Base-by-base conservation (phyloP, 768 basidiomycete genomes). In the Russula earlei region DNA sequence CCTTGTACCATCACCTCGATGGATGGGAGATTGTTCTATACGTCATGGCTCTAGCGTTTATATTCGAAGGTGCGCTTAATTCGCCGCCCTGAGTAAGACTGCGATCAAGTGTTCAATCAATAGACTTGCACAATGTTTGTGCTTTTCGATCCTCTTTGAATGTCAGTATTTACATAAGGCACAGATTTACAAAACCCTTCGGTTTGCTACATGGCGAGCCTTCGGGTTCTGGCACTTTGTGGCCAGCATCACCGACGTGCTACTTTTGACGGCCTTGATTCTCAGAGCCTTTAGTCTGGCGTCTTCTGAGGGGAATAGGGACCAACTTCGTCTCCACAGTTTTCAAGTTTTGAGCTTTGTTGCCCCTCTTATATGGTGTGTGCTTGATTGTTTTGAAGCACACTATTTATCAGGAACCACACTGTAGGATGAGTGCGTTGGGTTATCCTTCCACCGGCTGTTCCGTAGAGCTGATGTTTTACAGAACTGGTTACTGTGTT, bases 281-380 rank as follows among this genome's bases (percentile, higher is more conserved):
- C 68, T 95, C 45, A 87, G 94, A 31, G 62, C 93, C 1, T 67
- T 73, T 5, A 83, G 91, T 24, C 62, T 86, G 7, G 58, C 47
- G 5, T 65, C 67, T 4, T 59, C 68, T 3, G 71, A 64, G 20
- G 71, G 66, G 3, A 70, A 76, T 58, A 55, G 69, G 50, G 69
- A 71, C 19, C 64, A 66, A 24, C 63, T 81, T 56, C 76, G 77
- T 51, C 60, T 91, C 15, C 75, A 68, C 55, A 94, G 92, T 68
- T 97, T 96, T 71, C 91, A 94, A 65, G 77, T 91, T 27, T 72
- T 96, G 37, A 90, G 89, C 72, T 91, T 85, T 68, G 91, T 87
- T 6, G 80, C 90, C 2, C 91, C 91, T 0, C 77, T 95, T 48
- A 85, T 94, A 43, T 95, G 91, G 92, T 88, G 61, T 51, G 83